Percentiles rank a stretch among this genome's conserved stretches.
phyloP scores from a whole-genome alignment of 345 rosid genomes.

The Aurinia saxatilis region DNA sequence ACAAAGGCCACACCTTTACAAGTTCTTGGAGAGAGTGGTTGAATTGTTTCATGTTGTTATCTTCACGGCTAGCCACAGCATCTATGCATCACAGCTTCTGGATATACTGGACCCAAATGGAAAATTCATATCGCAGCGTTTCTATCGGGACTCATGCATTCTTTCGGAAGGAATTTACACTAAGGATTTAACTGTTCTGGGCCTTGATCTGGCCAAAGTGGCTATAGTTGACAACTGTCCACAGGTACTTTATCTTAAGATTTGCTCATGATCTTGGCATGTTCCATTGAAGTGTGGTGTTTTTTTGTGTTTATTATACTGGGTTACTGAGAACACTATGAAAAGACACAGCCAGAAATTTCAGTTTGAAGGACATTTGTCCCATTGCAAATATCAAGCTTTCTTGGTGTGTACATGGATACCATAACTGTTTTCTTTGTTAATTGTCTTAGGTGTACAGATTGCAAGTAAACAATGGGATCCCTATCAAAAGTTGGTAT shows the following conservation, averaged over 20 bases:
- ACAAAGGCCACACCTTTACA: slow-evolving; percentile 74
- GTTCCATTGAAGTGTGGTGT: neutral
- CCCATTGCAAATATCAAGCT: neutral
- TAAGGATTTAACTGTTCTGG: slow-evolving; percentile 87
- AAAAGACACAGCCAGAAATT: neutral
- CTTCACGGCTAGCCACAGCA: slow-evolving; percentile 96
- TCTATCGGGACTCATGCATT: slow-evolving; percentile 88
- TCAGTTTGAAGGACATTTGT: slow-evolving; percentile 1
- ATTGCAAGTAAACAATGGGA: slow-evolving; percentile 91
- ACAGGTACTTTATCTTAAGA: slow-evolving; percentile 49
- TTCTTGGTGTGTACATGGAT: neutral
- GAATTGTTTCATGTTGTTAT: slow-evolving; percentile 80
- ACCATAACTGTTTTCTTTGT: neutral
- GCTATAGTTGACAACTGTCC: slow-evolving; percentile 95
- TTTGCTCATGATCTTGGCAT: slow-evolving; percentile 2
- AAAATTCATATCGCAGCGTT: slow-evolving; percentile 64
- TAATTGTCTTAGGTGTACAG: slow-evolving; percentile 66
- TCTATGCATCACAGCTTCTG: slow-evolving; percentile 75
- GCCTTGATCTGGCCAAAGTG: slow-evolving; percentile 91
- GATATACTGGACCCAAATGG: slow-evolving; percentile 74
- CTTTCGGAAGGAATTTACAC: slow-evolving; percentile 83
- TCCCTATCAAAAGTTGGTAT: slow-evolving; percentile 96
- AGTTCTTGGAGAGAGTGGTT: slow-evolving; percentile 79
- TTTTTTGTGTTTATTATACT: neutral
- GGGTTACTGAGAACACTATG: neutral